Evolutionary conservation across 768 basidiomycete genomes (phyloP).

Genomic region (Tulasnella calospora): DNA sequence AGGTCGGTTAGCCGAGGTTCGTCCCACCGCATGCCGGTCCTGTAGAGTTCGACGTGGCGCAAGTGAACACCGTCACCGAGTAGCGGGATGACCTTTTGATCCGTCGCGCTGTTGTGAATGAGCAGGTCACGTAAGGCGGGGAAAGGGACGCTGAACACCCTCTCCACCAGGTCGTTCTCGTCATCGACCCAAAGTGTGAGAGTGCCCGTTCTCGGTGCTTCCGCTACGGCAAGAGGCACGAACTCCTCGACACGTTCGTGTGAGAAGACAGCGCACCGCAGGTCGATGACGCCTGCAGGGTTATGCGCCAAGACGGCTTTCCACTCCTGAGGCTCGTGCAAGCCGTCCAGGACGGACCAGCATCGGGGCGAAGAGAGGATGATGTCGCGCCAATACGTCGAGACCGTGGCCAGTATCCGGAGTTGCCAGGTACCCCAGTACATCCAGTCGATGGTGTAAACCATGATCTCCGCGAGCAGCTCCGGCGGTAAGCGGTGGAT

Average conservation of each 20-base stretch:
- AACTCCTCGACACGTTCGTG: not conserved
- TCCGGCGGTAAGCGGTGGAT: constrained; percentile 11
- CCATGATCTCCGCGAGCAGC: not conserved
- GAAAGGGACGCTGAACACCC: not conserved
- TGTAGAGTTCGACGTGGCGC: not conserved
- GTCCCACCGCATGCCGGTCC: not conserved
- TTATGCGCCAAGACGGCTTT: not conserved
- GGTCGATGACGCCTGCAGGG: not conserved
- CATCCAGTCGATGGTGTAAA: not conserved
- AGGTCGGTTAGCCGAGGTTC: not conserved
- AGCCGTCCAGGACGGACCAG: not conserved
- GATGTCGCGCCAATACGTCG: constrained; percentile 2
- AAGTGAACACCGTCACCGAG: not conserved
- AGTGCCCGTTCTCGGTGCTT: not conserved
- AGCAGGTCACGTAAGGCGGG: not conserved
- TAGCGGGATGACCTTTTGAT: not conserved
- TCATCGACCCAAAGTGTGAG: not conserved
- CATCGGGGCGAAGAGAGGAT: constrained; percentile 12
- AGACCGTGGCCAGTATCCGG: not conserved
- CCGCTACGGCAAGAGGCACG: not conserved
- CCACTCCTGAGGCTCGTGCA: not conserved
- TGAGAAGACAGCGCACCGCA: not conserved
- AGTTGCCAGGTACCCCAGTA: not conserved
- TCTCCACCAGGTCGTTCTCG: not conserved
- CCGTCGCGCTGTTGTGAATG: not conserved